Percentiles rank a stretch among this genome's conserved stretches.
phyloP scores from a whole-genome alignment of 768 basidiomycete genomes.

The Leccinellum luteum region DNA sequence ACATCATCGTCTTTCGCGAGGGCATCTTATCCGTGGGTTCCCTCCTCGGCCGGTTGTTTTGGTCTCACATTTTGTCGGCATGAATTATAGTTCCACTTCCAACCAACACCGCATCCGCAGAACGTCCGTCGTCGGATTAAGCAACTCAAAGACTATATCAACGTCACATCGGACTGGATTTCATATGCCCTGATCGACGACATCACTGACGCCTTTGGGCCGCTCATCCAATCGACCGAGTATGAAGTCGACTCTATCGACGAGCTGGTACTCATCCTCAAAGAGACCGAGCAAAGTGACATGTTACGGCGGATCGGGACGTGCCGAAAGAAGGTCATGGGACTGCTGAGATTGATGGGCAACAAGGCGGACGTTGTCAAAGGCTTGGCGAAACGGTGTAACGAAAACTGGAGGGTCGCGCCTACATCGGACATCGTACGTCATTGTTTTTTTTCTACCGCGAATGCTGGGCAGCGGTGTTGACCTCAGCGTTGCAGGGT shows the following conservation, averaged over 20 bases:
- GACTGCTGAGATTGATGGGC: constrained; percentile 91
- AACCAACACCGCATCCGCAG: constrained; percentile 95
- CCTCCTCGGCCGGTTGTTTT: not conserved
- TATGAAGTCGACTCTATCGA: constrained; percentile 99
- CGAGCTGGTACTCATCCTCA: constrained; percentile 94
- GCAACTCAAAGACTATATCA: constrained; percentile 98
- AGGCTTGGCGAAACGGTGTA: constrained; percentile 95
- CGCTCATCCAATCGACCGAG: constrained; percentile 96
- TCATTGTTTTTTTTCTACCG: constrained; percentile 4
- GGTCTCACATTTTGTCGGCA: not conserved
- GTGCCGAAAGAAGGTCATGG: constrained; percentile 99
- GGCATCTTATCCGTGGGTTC: constrained; percentile 85
- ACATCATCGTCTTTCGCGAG: constrained; percentile 97
- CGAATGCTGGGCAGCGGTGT: not conserved
- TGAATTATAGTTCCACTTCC: constrained; percentile 89
- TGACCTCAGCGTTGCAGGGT: constrained; percentile 49
- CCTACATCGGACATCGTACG: constrained; percentile 94
- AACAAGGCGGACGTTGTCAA: constrained; percentile 99
- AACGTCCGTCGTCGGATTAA: constrained; percentile 98
- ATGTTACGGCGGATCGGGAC: constrained; percentile 97
- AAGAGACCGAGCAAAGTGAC: constrained; percentile 74
- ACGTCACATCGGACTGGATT: constrained; percentile 99
- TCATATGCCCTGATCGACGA: constrained; percentile 99
- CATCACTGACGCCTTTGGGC: constrained; percentile 98
- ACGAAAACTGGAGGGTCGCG: constrained; percentile 98